Conservation (phyloP, 2,329 filamentous ascomycete species). For the Fusarium mangiferae region DNA sequence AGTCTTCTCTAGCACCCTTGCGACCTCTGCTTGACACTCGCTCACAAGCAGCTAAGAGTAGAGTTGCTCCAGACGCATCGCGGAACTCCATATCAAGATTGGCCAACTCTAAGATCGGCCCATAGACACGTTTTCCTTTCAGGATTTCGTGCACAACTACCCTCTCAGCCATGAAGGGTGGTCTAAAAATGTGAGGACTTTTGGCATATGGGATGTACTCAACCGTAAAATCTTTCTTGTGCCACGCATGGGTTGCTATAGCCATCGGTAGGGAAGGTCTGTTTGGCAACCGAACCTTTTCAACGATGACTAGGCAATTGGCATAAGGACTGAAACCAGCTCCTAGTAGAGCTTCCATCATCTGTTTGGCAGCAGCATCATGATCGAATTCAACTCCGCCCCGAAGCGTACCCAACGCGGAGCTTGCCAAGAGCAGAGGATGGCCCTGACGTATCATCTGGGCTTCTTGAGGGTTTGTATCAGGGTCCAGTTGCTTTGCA, state of each 20-base stretch:
- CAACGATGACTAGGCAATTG: neutral
- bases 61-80: slow-evolving; percentile 16
- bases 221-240: neutral
- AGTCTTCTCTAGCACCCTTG: no score
- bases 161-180: neutral
- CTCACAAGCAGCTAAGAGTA: slow-evolving; percentile 21
- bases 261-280: neutral
- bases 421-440: slow-evolving; percentile 1
- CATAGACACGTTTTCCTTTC: neutral
- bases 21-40: neutral
- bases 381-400: neutral
- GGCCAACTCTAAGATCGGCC: slow-evolving; percentile 17
- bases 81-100: slow-evolving; percentile 21
- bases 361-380: neutral
- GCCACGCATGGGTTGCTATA: slow-evolving; percentile 1
- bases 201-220: neutral
- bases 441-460: neutral
- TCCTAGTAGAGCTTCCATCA: slow-evolving; percentile 9
- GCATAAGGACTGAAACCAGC: slow-evolving; percentile 17
- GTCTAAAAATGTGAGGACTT: neutral
- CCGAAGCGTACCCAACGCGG: no score
- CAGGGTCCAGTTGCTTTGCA: neutral
- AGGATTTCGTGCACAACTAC: slow-evolving; percentile 23
- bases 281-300: neutral
- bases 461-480: neutral